These are phyloP conservation scores for Rubroboletus pulcherrimus DNA, from an alignment of 768 basidiomycete genomes.

Conservation along the genomic window DNA sequence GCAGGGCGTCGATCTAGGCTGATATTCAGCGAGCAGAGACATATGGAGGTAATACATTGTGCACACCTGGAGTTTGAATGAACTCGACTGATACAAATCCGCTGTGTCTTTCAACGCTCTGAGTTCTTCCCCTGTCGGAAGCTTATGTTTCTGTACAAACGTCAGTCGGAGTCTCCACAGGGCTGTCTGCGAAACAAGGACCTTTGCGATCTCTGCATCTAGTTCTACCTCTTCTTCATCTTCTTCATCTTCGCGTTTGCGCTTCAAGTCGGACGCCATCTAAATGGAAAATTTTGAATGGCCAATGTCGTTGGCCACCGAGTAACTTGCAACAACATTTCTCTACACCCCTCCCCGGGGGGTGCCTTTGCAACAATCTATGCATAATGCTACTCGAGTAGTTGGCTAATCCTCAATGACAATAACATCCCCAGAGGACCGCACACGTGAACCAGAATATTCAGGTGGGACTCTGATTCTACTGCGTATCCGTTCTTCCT, in stretches of 20 bases:
- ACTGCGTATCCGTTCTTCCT: slow-evolving; percentile 23
- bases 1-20: slow-evolving; percentile 68
- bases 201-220: slow-evolving; percentile 14
- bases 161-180: background rate
- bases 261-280: slow-evolving; percentile 26
- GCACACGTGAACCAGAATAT: slow-evolving; percentile 10
- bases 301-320: no score
- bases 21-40: slow-evolving; percentile 8
- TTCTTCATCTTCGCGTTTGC: slow-evolving; percentile 21
- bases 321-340: background rate
- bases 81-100: slow-evolving; percentile 70
- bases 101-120: slow-evolving; percentile 68
- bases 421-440: slow-evolving; percentile 40
- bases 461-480: slow-evolving; percentile 16
- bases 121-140: slow-evolving; percentile 69
- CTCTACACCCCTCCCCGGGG: slow-evolving; percentile 11
- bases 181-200: background rate
- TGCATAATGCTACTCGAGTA: background rate
- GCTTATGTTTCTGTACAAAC: slow-evolving; percentile 33
- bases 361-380: background rate
- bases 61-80: slow-evolving; percentile 80
- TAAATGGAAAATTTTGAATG: slow-evolving; percentile 1
- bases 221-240: background rate
- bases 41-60: background rate
- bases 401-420: slow-evolving; percentile 38